These are phyloP conservation scores for Rhododendron henanense DNA, from an alignment of 148 eudicot species.

Conservation along the genomic window DNA sequence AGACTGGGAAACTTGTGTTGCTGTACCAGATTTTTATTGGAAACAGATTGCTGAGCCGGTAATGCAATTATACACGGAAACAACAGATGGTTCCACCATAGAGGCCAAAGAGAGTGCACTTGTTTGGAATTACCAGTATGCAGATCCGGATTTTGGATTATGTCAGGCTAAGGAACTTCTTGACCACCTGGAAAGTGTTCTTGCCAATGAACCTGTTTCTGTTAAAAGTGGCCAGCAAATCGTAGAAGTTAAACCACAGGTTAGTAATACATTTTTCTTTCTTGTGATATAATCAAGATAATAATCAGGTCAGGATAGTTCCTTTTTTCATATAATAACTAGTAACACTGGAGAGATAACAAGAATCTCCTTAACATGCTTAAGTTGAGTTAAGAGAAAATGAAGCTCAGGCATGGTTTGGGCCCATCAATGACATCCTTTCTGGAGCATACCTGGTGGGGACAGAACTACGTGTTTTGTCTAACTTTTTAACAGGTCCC, in stretches of 20 bases:
- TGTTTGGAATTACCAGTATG: conserved; percentile 64
- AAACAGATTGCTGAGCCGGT: conserved; percentile 71
- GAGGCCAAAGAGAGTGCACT: conserved; percentile 63
- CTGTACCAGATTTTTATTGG: conserved; percentile 60
- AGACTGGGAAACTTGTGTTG: conserved; percentile 61
- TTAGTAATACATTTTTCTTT: conserved; percentile 17
- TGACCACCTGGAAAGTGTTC: conserved; percentile 75
- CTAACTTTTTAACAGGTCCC: background rate
- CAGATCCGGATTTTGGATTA: conserved; percentile 71
- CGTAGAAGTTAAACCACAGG: conserved; percentile 86
- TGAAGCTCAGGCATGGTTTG: background rate
- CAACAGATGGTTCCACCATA: conserved; percentile 74
- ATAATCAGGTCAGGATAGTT: conserved; percentile 1
- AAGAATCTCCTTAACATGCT: background rate
- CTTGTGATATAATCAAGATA: background rate
- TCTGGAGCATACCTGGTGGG: background rate
- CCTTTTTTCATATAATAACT: background rate
- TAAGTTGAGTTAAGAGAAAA: background rate
- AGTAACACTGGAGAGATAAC: background rate
- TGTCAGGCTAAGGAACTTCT: conserved; percentile 73
- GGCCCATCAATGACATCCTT: background rate
- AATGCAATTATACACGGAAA: conserved; percentile 61
- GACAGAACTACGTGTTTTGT: background rate
- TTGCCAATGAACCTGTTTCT: conserved; percentile 73
- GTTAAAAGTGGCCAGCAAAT: conserved; percentile 69